Conservation (phyloP, 2,329 filamentous ascomycete genomes). For the Trichoderma hamatum region DNA sequence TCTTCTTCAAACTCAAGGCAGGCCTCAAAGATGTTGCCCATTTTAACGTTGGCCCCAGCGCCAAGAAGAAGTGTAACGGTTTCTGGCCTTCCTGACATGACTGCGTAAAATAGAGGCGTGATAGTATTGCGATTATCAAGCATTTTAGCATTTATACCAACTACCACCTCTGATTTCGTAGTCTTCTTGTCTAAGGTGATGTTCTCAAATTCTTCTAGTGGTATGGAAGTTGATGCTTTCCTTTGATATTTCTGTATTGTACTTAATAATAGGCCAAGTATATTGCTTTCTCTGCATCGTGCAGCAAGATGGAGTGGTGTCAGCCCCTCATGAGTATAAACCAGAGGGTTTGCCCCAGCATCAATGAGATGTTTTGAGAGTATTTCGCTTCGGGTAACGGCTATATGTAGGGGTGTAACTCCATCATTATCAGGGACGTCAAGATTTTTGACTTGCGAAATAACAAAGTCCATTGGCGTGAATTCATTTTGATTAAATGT, state of each 20-base stretch:
- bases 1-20: constrained; percentile 29
- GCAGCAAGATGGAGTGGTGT: constrained; percentile 46
- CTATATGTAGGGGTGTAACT: constrained; percentile 34
- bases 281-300: constrained; percentile 37
- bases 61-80: constrained; percentile 32
- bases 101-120: constrained; percentile 34
- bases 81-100: constrained; percentile 31
- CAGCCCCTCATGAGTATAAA: constrained; percentile 39
- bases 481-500: not conserved
- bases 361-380: constrained; percentile 38
- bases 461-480: constrained; percentile 28
- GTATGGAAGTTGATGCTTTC: not conserved
- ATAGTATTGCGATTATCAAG: not conserved
- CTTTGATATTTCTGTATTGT: not conserved
- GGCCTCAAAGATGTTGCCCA: constrained; percentile 15
- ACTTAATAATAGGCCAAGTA: constrained; percentile 37
- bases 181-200: not conserved
- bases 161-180: not conserved
- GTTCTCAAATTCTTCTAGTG: too few species aligned
- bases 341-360: constrained; percentile 41
- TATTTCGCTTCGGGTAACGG: constrained; percentile 31
- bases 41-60: constrained; percentile 28
- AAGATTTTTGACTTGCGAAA: constrained; percentile 28
- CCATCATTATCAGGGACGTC: constrained; percentile 27
- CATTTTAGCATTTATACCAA: not conserved